Evolutionary conservation across 768 basidiomycete species (phyloP).

Genomic region (Boletus reticuloceps): DNA sequence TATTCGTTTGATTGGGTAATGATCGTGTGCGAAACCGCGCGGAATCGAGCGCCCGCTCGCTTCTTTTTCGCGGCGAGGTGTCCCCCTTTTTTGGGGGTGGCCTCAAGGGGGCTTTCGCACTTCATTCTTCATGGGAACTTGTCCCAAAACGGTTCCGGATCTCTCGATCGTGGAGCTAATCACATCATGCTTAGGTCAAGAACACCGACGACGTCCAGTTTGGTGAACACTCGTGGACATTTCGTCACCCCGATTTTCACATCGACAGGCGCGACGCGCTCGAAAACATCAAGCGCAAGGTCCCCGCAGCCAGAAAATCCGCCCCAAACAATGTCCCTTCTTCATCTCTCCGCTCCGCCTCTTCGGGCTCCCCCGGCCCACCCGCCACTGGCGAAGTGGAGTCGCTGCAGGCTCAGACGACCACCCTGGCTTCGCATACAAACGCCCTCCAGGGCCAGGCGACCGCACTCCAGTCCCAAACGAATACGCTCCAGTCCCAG

Average conservation of each 20-base stretch:
- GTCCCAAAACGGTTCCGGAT: not conserved
- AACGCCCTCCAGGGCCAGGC: conserved; percentile 30
- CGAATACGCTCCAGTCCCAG: conserved; percentile 28
- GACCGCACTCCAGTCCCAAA: conserved; percentile 26
- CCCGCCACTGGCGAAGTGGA: conserved; percentile 23
- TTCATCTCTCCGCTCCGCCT: conserved; percentile 25
- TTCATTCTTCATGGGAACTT: not conserved
- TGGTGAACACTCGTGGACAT: conserved; percentile 57
- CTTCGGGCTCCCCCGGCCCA: conserved; percentile 28
- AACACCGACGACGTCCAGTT: conserved; percentile 79
- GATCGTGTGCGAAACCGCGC: conserved; percentile 10
- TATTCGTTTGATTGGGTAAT: conserved; percentile 11
- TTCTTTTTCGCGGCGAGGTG: conserved; percentile 8
- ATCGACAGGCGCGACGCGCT: conserved; percentile 51
- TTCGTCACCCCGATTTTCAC: conserved; percentile 53
- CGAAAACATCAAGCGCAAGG: conserved; percentile 66
- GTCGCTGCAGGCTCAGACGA: conserved; percentile 28
- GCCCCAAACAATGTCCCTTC: conserved; percentile 25
- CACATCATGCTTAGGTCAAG: conserved; percentile 53
- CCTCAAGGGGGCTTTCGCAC: conserved; percentile 9
- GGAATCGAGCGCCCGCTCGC: conserved; percentile 12
- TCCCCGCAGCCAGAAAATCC: conserved; percentile 38
- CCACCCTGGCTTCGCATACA: conserved; percentile 29
- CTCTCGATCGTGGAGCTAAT: conserved; percentile 1
- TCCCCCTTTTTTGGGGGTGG: conserved; percentile 8